Evolutionary conservation across 768 basidiomycete species (phyloP).

Genomic region (Boletus fagicola): DNA sequence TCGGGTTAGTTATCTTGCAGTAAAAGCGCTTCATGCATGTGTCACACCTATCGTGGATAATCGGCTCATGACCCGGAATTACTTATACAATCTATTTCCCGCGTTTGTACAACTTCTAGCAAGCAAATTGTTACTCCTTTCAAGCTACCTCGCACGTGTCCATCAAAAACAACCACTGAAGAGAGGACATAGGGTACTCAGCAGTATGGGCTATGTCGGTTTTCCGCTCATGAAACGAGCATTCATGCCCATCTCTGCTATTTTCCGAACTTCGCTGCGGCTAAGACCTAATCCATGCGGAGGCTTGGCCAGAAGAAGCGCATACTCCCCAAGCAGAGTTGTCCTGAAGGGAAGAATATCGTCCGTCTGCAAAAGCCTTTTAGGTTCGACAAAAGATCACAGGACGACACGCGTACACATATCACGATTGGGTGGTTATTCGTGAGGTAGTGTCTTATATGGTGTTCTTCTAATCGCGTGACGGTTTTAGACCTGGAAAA

Average conservation of each 20-base stretch:
- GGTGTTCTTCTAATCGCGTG: conserved; percentile 60
- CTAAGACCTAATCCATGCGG: conserved; percentile 71
- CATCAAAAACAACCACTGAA: not conserved
- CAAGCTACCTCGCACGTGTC: not conserved
- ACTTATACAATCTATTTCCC: not conserved
- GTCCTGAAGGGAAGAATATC: conserved; percentile 78
- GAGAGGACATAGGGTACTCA: not conserved
- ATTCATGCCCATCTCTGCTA: conserved; percentile 64
- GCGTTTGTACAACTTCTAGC: not conserved
- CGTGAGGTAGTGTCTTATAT: conserved; percentile 64
- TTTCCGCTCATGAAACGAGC: conserved; percentile 21
- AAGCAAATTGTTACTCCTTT: not conserved
- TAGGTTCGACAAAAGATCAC: not conserved
- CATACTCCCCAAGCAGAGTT: conserved; percentile 74
- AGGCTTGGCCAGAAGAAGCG: conserved; percentile 67
- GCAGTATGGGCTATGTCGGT: not conserved
- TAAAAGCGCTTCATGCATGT: not conserved
- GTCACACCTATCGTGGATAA: not conserved
- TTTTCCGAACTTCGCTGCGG: conserved; percentile 50
- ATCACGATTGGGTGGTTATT: conserved; percentile 69
- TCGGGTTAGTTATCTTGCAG: not conserved
- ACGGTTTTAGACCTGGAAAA: conserved; percentile 66
- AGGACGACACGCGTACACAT: conserved; percentile 49
- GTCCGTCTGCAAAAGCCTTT: conserved; percentile 58
- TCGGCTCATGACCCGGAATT: not conserved